phyloP scores from a whole-genome alignment of 139 green algal genomes.

The Picochlorum sp. region DNA sequence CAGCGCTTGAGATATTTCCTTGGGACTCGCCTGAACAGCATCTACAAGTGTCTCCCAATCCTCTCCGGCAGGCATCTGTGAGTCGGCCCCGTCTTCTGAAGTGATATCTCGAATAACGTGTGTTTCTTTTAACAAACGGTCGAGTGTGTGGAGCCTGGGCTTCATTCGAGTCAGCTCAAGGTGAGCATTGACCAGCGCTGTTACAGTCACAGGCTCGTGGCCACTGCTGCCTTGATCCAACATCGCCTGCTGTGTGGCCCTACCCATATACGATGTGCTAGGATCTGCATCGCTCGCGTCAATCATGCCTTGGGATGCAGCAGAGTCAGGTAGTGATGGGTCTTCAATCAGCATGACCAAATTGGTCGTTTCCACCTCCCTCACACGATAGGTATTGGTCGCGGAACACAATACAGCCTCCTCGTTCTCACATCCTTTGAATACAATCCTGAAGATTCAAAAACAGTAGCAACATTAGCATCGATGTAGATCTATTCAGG shows the following conservation, averaged over 20 bases:
- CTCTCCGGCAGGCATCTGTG: slow-evolving; percentile 2
- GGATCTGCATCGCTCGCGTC: neutral
- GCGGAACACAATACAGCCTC: slow-evolving; percentile 35
- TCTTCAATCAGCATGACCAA: slow-evolving; percentile 24
- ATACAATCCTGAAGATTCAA: slow-evolving; percentile 12
- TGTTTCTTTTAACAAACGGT: slow-evolving; percentile 16
- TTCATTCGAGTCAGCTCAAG: slow-evolving; percentile 24
- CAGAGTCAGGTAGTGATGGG: neutral
- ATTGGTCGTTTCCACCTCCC: slow-evolving; percentile 38
- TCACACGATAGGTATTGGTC: slow-evolving; percentile 26
- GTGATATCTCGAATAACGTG: neutral
- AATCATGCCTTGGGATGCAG: neutral
- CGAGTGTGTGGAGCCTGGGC: slow-evolving; percentile 22
- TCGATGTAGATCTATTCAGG: neutral
- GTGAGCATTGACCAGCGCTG: slow-evolving; percentile 19
- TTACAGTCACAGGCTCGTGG: slow-evolving; percentile 11
- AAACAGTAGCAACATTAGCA: neutral
- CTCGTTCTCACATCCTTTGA: slow-evolving; percentile 27
- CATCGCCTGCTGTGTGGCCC: neutral
- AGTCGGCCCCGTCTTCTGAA: slow-evolving; percentile 4
- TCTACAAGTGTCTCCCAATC: slow-evolving; percentile 35
- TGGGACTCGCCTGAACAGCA: slow-evolving; percentile 35
- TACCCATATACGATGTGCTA: neutral
- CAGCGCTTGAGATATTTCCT: slow-evolving; percentile 36
- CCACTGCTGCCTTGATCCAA: neutral